Percentiles rank a stretch among this genome's conserved stretches.
phyloP scores from a whole-genome alignment of 352 stramenopile species.

The Elongisporangium prolatum region DNA sequence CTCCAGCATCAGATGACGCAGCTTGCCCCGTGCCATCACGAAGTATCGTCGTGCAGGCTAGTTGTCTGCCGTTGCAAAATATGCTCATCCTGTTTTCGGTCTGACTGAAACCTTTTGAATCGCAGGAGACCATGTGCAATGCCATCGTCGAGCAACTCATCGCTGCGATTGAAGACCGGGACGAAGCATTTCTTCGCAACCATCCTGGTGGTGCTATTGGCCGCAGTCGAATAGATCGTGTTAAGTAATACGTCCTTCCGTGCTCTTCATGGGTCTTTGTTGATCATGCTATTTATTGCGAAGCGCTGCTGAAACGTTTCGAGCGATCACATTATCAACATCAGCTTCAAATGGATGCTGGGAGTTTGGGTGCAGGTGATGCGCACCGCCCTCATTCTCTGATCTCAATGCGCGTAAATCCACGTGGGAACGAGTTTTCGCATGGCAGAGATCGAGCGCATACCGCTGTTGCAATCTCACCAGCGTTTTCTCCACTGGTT shows the following conservation, averaged over 20 bases:
- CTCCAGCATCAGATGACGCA: conserved; percentile 38
- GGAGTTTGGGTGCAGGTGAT: neutral
- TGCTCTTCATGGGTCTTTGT: neutral
- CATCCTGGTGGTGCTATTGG: conserved; percentile 76
- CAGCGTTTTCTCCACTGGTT: neutral
- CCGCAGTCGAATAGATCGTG: neutral
- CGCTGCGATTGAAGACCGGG: conserved; percentile 20
- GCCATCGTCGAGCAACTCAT: conserved; percentile 64
- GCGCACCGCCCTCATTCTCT: neutral
- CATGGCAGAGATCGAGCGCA: neutral
- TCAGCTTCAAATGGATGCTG: neutral
- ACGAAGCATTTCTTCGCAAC: conserved; percentile 35
- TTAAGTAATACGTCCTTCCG: neutral
- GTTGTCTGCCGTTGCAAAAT: neutral
- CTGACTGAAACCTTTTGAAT: too few relatives aligned
- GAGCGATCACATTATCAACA: conserved; percentile 8
- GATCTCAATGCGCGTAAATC: neutral
- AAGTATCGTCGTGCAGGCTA: conserved; percentile 74
- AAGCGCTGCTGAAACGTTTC: neutral
- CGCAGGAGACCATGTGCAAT: conserved; percentile 72
- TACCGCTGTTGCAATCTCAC: neutral
- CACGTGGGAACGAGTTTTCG: neutral
- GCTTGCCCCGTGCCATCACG: conserved; percentile 64
- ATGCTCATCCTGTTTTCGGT: too few relatives aligned
- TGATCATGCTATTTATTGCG: neutral